phyloP scores from a whole-genome alignment of 192 early-diverging fungal genomes.

The Podila epigama region DNA sequence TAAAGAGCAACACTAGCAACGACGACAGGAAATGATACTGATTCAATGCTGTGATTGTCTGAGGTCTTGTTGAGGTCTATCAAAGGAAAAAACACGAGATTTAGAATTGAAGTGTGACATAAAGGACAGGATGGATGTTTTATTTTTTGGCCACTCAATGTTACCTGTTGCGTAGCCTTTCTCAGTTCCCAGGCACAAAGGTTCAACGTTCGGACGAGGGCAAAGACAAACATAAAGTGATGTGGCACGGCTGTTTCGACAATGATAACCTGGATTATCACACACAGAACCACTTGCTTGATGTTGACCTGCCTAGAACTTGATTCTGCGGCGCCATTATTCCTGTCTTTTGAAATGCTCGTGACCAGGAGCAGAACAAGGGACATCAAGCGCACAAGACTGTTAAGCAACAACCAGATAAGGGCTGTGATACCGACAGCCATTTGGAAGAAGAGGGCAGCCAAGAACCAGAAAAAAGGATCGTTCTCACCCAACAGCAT shows the following conservation, averaged over 20 bases:
- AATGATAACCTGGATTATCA: constrained; percentile 55
- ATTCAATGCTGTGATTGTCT: constrained; percentile 22
- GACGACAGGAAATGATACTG: constrained; percentile 65
- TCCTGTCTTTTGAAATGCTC: not conserved
- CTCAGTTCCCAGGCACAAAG: constrained; percentile 56
- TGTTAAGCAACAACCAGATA: constrained; percentile 43
- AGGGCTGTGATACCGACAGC: constrained; percentile 52
- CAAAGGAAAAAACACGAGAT: too few relatives aligned
- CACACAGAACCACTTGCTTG: constrained; percentile 45
- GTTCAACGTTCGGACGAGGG: constrained; percentile 64
- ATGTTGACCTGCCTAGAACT: constrained; percentile 1
- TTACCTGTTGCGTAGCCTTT: constrained; percentile 29
- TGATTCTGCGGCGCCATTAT: not conserved
- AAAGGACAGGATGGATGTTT: too few relatives aligned
- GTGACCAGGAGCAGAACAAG: not conserved
- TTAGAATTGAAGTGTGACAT: too few relatives aligned
- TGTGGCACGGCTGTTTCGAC: constrained; percentile 74
- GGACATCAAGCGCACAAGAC: constrained; percentile 25
- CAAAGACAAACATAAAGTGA: constrained; percentile 78
- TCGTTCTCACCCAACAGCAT: constrained; percentile 57
- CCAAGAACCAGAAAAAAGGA: constrained; percentile 63
- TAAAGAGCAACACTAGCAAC: constrained; percentile 66
- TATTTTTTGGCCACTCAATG: constrained; percentile 3
- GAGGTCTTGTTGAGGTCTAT: not conserved
- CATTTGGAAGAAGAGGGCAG: constrained; percentile 51